A percentile compares a stretch with the other conserved stretches of the same genome.
phyloP scores from a whole-genome alignment of 2,329 filamentous ascomycete species.

The Verticillium zaregamsianum region DNA sequence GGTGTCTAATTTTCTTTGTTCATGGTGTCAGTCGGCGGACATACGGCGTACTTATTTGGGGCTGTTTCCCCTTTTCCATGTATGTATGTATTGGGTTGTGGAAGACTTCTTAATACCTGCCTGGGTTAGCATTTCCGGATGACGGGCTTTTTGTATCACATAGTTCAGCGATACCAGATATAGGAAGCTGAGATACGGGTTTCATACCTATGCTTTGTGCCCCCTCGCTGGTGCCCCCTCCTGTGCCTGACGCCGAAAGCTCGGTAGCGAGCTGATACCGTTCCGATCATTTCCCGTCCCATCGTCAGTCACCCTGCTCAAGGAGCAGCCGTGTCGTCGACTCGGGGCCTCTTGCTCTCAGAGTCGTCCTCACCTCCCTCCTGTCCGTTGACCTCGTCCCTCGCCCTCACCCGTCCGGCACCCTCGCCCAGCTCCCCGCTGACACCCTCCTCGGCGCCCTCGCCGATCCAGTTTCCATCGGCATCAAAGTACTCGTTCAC shows the following conservation, averaged over 20 bases:
- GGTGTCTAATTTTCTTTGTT: background rate
- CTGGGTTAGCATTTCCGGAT: background rate
- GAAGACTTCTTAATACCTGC: background rate
- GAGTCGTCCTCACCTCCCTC: constrained; percentile 31
- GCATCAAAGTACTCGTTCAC: constrained; percentile 79
- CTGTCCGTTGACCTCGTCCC: constrained; percentile 46
- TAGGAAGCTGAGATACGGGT: background rate
- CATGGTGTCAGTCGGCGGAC: background rate
- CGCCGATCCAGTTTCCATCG: constrained; percentile 71
- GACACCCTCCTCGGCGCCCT: constrained; percentile 27
- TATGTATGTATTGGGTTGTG: background rate
- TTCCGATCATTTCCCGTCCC: too few relatives aligned
- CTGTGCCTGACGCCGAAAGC: background rate
- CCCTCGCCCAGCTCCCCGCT: constrained; percentile 58
- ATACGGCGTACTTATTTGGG: background rate
- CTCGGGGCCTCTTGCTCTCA: constrained; percentile 44
- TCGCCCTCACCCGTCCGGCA: constrained; percentile 52
- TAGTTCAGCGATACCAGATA: background rate
- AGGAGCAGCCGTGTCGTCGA: constrained; percentile 23
- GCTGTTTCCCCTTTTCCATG: background rate
- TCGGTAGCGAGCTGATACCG: background rate
- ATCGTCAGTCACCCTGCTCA: background rate
- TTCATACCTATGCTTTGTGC: background rate
- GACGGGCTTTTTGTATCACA: background rate
- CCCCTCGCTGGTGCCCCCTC: background rate